These are phyloP conservation scores for Zopfia rhizophila DNA, from an alignment of 2,329 filamentous ascomycete species.

Conservation along the genomic window DNA sequence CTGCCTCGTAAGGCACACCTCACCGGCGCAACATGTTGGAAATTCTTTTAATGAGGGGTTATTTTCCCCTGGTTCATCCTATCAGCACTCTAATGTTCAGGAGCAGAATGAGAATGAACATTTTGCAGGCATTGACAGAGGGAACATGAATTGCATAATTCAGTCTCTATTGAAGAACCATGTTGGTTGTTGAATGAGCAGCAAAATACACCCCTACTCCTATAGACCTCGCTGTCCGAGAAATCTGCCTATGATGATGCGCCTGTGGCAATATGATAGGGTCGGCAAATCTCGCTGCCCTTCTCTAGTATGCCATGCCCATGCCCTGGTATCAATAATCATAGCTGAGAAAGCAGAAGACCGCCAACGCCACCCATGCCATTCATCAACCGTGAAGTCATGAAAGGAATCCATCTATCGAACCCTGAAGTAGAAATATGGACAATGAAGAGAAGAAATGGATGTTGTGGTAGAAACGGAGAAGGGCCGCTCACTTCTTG, in stretches of 20 bases:
- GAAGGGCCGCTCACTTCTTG: constrained; percentile 1
- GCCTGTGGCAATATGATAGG: too few relatives aligned
- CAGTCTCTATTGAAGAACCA: not conserved
- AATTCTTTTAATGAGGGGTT: too few relatives aligned
- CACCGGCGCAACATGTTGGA: too few relatives aligned
- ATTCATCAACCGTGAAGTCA: not conserved
- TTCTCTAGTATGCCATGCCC: too few relatives aligned
- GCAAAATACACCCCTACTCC: too few relatives aligned
- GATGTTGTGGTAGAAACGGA: not conserved
- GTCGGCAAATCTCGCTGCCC: too few relatives aligned
- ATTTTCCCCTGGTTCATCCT: not conserved
- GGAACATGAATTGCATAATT: constrained; percentile 2
- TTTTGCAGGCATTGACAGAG: not conserved
- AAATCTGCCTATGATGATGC: too few relatives aligned
- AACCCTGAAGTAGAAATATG: not conserved
- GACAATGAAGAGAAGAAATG: not conserved
- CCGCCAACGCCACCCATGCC: not conserved
- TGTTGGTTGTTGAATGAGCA: constrained; percentile 5
- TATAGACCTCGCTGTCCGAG: too few relatives aligned
- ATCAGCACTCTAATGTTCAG: constrained; percentile 1
- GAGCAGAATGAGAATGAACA: constrained; percentile 1
- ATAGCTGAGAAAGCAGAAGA: not conserved
- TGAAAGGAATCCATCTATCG: constrained; percentile 1
- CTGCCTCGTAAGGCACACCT: constrained; percentile 16
- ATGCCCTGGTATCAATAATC: constrained; percentile 9